Conservation (phyloP, 371 early-diverging fungal genomes). For the Syncephalastrum contaminatum region DNA sequence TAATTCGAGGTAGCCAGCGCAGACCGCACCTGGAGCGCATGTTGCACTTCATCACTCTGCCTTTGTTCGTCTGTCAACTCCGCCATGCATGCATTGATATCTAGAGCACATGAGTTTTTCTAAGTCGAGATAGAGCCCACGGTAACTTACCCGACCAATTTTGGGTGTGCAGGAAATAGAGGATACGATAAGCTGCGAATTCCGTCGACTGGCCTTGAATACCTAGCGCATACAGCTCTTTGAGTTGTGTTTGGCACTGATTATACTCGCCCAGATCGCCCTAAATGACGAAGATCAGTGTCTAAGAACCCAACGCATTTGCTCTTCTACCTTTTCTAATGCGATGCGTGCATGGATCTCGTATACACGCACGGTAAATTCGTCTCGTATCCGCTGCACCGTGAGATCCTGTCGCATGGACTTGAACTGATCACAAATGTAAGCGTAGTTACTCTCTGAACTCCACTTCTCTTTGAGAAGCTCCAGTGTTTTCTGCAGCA, state of each 20-base stretch:
- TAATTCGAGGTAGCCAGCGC: constrained; percentile 81
- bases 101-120: constrained; percentile 28
- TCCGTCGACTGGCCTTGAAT: constrained; percentile 75
- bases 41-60: constrained; percentile 61
- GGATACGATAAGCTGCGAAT: constrained; percentile 88
- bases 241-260: constrained; percentile 94
- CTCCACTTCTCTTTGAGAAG: constrained; percentile 78
- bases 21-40: constrained; percentile 83
- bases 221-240: constrained; percentile 76
- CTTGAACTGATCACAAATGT: constrained; percentile 95
- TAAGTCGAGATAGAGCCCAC: not conserved
- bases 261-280: constrained; percentile 96
- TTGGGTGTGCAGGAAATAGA: constrained; percentile 85
- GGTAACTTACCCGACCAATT: constrained; percentile 71
- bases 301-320: not conserved
- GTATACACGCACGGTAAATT: constrained; percentile 92
- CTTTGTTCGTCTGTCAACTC: constrained; percentile 66
- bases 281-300: constrained; percentile 27
- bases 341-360: constrained; percentile 95
- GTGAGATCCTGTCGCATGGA: constrained; percentile 94
- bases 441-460: constrained; percentile 79
- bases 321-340: constrained; percentile 74
- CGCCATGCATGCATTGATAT: constrained; percentile 71
- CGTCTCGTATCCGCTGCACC: constrained; percentile 89
- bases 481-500: constrained; percentile 75